phyloP scores from a whole-genome alignment of 805 yeast genomes.

The Saturnispora sekii region DNA sequence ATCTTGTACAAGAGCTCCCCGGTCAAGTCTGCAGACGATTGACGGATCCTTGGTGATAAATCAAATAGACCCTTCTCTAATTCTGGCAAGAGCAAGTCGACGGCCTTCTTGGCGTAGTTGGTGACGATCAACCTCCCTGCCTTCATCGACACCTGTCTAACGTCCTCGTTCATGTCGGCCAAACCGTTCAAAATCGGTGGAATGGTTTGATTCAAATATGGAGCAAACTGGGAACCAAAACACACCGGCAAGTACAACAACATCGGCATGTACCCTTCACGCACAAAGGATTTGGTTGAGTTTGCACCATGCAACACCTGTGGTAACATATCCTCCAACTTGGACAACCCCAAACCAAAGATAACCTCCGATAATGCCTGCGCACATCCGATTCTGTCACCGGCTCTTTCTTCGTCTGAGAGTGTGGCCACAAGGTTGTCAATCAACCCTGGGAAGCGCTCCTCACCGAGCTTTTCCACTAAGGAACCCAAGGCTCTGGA shows the following conservation, averaged over 20 bases:
- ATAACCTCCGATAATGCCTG: conserved; percentile 93
- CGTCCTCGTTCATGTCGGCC: conserved; percentile 80
- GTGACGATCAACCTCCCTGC: conserved; percentile 88
- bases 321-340: conserved; percentile 85
- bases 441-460: conserved; percentile 84
- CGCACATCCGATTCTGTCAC: conserved; percentile 94
- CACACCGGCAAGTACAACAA: conserved; percentile 86
- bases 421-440: conserved; percentile 69
- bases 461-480: conserved; percentile 95
- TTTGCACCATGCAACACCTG: conserved; percentile 62
- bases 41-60: conserved; percentile 72
- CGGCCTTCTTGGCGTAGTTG: conserved; percentile 86
- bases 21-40: conserved; percentile 88
- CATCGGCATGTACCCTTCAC: conserved; percentile 90
- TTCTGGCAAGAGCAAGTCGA: conserved; percentile 88
- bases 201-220: conserved; percentile 74
- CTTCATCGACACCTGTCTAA: conserved; percentile 81
- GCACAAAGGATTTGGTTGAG: conserved; percentile 55
- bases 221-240: conserved; percentile 85
- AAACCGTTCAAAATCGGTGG: conserved; percentile 89
- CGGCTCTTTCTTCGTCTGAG: conserved; percentile 67
- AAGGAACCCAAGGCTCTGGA: conserved; percentile 94
- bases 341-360: conserved; percentile 80
- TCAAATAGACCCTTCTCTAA: conserved; percentile 84
- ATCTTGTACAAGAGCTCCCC: conserved; percentile 93